Evolutionary conservation across 371 early-diverging fungal species (phyloP).

Genomic region (Mortierella sp.): DNA sequence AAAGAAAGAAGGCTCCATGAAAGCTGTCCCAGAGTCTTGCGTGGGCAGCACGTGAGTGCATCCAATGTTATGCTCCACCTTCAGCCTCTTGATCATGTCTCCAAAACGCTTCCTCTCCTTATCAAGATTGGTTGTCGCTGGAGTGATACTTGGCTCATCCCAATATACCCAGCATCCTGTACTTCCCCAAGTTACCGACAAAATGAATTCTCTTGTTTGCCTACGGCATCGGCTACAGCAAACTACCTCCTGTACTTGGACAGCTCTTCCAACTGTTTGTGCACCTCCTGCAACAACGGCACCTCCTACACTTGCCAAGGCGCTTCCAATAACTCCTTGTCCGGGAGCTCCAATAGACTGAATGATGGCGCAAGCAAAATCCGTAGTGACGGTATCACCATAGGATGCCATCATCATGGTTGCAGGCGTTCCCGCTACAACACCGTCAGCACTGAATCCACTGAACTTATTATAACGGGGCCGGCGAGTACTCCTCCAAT

Average conservation of each 20-base stretch:
- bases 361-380: constrained; percentile 17
- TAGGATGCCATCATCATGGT: constrained; percentile 28
- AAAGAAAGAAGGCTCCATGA: no score
- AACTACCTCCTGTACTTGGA: not conserved
- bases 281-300: not conserved
- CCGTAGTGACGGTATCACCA: constrained; percentile 13
- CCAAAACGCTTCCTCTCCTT: no score
- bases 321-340: not conserved
- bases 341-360: constrained; percentile 33
- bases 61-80: no score
- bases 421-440: constrained; percentile 12
- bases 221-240: no score
- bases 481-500: not conserved
- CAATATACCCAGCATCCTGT: no score
- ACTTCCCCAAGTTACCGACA: no score
- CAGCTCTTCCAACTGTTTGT: not conserved
- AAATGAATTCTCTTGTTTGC: not conserved
- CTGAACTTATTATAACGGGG: not conserved
- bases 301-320: not conserved
- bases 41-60: no score
- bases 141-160: no score
- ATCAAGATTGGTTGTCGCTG: no score
- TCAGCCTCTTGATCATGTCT: no score
- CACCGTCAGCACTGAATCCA: constrained; percentile 9
- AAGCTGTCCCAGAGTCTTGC: no score